phyloP scores from a whole-genome alignment of 1,139 yeast species.

The Candida sanyaensis region DNA sequence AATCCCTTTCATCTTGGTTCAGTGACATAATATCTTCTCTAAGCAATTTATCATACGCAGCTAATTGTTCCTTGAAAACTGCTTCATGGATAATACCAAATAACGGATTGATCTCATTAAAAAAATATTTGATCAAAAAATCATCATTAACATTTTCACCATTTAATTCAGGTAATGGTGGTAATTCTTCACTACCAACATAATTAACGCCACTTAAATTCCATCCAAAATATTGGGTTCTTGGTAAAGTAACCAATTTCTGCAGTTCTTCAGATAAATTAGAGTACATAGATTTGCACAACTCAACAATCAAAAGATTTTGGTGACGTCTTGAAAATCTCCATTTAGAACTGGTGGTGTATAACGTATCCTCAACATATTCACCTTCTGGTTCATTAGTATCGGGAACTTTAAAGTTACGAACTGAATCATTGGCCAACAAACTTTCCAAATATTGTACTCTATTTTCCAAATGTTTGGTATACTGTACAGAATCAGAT shows the following conservation, averaged over 20 bases:
- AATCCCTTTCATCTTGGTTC: conserved; percentile 16
- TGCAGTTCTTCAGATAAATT: conserved; percentile 40
- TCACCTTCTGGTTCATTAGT: conserved; percentile 20
- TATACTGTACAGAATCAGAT: conserved; percentile 21
- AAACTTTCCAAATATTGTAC: conserved; percentile 42
- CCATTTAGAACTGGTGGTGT: conserved; percentile 42
- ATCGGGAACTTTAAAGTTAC: conserved; percentile 18
- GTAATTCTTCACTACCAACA: conserved; percentile 40
- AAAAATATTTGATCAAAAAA: conserved; percentile 42
- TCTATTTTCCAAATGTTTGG: conserved; percentile 39
- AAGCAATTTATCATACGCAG: conserved; percentile 30
- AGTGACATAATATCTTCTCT: conserved; percentile 12
- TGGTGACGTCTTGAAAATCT: conserved; percentile 54
- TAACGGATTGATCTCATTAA: conserved; percentile 55
- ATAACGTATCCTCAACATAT: conserved; percentile 20
- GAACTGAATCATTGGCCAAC: conserved; percentile 21
- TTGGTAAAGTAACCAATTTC: conserved; percentile 46
- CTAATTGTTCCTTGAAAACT: conserved; percentile 54
- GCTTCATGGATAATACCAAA: conserved; percentile 56
- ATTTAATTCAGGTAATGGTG: conserved; percentile 31
- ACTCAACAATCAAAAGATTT: conserved; percentile 45
- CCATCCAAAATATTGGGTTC: conserved; percentile 68
- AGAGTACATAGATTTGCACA: conserved; percentile 42
- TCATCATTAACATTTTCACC: conserved; percentile 16
- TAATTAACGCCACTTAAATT: conserved; percentile 62